These are phyloP conservation scores for Fusarium sambucinum DNA, from an alignment of 2,329 filamentous ascomycete genomes.

Conservation along the genomic window DNA sequence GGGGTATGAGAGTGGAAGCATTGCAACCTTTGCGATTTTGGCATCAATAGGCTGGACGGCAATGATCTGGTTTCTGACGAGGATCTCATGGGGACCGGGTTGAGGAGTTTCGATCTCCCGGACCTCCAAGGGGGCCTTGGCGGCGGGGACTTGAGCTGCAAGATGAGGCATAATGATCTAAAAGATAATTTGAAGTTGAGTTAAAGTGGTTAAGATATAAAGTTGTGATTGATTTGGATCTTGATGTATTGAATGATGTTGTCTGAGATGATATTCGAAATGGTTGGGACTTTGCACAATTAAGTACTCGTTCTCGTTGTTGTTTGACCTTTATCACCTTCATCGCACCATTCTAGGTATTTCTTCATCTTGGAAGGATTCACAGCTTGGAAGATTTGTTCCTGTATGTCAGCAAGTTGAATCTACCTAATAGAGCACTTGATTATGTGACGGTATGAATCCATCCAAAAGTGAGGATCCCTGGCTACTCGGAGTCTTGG, in stretches of 20 bases:
- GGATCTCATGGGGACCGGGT: constrained; percentile 34
- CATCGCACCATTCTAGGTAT: background rate
- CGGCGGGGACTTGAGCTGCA: constrained; percentile 29
- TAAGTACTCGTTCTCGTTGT: constrained; percentile 1
- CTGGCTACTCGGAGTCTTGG: constrained; percentile 27
- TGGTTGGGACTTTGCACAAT: background rate
- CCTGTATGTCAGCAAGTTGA: background rate
- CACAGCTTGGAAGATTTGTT: background rate
- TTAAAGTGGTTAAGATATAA: fast-evolving
- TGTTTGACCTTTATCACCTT: fast-evolving
- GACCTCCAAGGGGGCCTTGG: constrained; percentile 29
- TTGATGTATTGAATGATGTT: background rate
- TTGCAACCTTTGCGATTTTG: constrained; percentile 39
- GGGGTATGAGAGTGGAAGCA: constrained; percentile 35
- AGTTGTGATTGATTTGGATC: fast-evolving
- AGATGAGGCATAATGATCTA: constrained; percentile 25
- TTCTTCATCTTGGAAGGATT: background rate
- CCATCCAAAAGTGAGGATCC: background rate
- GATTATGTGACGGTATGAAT: background rate
- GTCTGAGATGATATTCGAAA: fast-evolving
- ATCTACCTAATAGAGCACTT: background rate
- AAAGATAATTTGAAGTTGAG: fast-evolving
- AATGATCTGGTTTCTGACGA: constrained; percentile 38
- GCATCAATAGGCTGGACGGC: constrained; percentile 38
- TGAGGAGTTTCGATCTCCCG: constrained; percentile 33